These are phyloP conservation scores for Camellia oleifera DNA, from an alignment of 179 eudicot species.

Conservation along the genomic window DNA sequence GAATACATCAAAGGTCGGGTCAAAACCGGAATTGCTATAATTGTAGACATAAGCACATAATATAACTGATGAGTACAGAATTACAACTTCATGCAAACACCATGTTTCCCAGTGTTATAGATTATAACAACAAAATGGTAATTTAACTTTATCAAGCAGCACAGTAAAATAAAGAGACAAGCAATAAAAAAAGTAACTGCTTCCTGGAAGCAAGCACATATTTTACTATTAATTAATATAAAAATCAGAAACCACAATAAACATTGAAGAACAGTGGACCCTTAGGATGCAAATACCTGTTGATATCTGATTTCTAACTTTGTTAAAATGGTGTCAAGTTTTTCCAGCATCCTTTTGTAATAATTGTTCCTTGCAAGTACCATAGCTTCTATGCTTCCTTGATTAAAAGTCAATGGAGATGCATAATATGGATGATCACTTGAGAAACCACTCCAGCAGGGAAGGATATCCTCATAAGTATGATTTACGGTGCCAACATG, in stretches of 20 bases:
- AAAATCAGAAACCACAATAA: slow-evolving; percentile 9
- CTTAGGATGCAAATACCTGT: slow-evolving; percentile 45
- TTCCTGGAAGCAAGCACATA: not conserved
- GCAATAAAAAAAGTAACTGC: not conserved
- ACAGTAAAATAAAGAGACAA: not conserved
- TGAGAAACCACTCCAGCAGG: slow-evolving; percentile 49
- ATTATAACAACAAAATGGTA: not conserved
- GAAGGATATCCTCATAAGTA: slow-evolving; percentile 65
- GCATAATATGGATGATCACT: slow-evolving; percentile 34
- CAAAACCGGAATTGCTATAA: not conserved
- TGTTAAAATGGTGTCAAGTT: slow-evolving; percentile 49
- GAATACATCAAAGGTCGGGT: no score
- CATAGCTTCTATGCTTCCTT: slow-evolving; percentile 51
- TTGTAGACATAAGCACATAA: not conserved
- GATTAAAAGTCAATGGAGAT: slow-evolving; percentile 63
- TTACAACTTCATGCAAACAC: not conserved
- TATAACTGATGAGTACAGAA: not conserved
- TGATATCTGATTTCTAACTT: slow-evolving; percentile 54
- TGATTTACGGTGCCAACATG: slow-evolving; percentile 40
- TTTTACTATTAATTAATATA: not conserved
- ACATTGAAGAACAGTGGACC: not conserved
- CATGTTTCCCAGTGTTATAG: not conserved
- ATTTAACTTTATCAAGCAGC: not conserved
- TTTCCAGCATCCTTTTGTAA: slow-evolving; percentile 63
- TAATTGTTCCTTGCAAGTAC: slow-evolving; percentile 56